Base-by-base conservation (phyloP, 495 filamentous ascomycete species). In the Cetradonia linearis region DNA sequence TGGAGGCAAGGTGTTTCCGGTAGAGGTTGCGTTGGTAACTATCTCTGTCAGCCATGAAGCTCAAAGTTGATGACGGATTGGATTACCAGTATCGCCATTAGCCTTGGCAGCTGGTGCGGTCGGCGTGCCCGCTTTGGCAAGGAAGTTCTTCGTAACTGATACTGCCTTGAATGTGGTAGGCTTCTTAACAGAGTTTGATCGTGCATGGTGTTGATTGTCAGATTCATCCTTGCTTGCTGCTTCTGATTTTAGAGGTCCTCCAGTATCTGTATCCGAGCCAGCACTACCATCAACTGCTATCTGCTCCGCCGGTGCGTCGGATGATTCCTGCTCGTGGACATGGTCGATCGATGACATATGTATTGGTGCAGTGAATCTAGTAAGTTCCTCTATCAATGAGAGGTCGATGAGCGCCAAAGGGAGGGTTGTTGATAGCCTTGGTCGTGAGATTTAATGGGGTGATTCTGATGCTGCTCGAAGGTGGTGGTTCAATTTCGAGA, bases 131-230 rank as follows among this genome's bases (percentile, higher is more conserved):
- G 74, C 69, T 80, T 89, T 72, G 70, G 83, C 86, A 44, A 91
- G 76, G 68, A 88, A 92, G 33, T 81, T 87, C 70, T 92, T 95
- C 67, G 95, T 95, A 66, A 96, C 91, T 1, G 89, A 95, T 62
- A 97, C 88, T 6, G 91, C 83, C 71, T 96, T 97, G 80, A 97
- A 99, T 11, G 86, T 83, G n/a, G 83, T 71, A 31, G 84, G 85
- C 70, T 89, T 93, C 78, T 91, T 96, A 48, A 87, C 76, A 2
- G 89, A 88, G 25, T 83, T 80, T 27, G 80, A 82, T 52, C 87
- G 85, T 56, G 74, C 70, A 69, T 88, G 83, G 59, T 83, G 76
- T 64, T 78, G 83, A 52, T 80, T 77, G 57, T 81, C 76, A 27
- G 76, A 70, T 65, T 54, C 57, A 61, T 67, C 61, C 52, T 68